phyloP scores from a whole-genome alignment of 2,329 filamentous ascomycete species.

The Setomelanomma holmii region DNA sequence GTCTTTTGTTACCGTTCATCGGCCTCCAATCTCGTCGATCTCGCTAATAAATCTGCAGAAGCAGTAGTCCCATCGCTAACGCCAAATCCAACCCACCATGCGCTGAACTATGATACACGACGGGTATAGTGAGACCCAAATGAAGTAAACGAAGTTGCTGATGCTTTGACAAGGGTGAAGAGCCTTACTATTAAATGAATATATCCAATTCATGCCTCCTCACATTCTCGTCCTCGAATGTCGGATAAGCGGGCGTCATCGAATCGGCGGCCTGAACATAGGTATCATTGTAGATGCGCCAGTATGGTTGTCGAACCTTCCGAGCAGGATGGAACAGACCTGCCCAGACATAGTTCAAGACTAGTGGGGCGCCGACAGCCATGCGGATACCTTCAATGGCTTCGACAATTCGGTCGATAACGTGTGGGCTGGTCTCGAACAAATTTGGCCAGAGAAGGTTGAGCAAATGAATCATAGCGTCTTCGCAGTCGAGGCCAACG shows the following conservation, averaged over 20 bases:
- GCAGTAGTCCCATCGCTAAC: background rate
- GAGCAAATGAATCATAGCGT: slow-evolving; percentile 96
- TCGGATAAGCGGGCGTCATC: slow-evolving; percentile 96
- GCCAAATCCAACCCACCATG: slow-evolving; percentile 5
- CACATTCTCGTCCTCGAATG: slow-evolving; percentile 79
- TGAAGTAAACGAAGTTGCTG: background rate
- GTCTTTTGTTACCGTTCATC: slow-evolving; percentile 30
- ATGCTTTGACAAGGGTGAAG: background rate
- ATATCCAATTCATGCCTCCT: slow-evolving; percentile 83
- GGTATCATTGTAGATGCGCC: slow-evolving; percentile 95
- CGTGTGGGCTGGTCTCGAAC: slow-evolving; percentile 97
- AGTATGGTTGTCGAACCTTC: slow-evolving; percentile 94
- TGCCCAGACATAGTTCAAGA: slow-evolving; percentile 98
- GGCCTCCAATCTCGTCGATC: background rate
- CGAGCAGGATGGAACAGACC: slow-evolving; percentile 95
- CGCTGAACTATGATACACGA: slow-evolving; percentile 8
- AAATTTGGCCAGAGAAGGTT: slow-evolving; percentile 96
- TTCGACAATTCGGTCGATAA: slow-evolving; percentile 97
- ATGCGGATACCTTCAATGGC: slow-evolving; percentile 96
- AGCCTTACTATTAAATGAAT: slow-evolving; percentile 66
- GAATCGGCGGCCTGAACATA: slow-evolving; percentile 93
- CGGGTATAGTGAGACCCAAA: background rate
- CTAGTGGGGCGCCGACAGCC: slow-evolving; percentile 87
- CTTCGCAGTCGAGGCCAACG: slow-evolving; percentile 96
- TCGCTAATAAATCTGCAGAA: background rate